Conservation (phyloP, 2,329 filamentous ascomycete species). For the Stachybotrys echinatus region DNA sequence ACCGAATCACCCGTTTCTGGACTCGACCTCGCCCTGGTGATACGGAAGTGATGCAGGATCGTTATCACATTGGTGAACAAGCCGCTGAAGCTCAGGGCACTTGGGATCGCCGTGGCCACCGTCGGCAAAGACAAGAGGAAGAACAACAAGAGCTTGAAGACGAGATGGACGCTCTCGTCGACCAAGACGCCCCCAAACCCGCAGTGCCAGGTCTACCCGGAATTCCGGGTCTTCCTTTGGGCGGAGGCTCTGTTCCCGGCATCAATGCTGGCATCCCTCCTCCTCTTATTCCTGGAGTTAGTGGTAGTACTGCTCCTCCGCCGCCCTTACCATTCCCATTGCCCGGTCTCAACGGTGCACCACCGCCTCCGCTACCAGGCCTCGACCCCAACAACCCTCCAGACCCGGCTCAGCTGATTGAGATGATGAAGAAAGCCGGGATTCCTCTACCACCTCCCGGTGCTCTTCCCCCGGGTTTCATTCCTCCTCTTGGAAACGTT, state of each 20-base stretch:
- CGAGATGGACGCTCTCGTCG: conserved; percentile 85
- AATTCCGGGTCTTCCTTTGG: conserved; percentile 55
- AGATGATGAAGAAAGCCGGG: conserved; percentile 62
- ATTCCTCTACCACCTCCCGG: conserved; percentile 54
- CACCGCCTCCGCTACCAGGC: conserved; percentile 47
- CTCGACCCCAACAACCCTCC: conserved; percentile 56
- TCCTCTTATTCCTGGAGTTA: conserved; percentile 46
- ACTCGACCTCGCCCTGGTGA: conserved; percentile 85
- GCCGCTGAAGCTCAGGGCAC: conserved; percentile 94
- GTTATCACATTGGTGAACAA: conserved; percentile 91
- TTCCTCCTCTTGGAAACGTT: conserved; percentile 33
- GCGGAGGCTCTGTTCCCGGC: conserved; percentile 30
- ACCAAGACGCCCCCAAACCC: conserved; percentile 67
- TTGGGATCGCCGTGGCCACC: conserved; percentile 75
- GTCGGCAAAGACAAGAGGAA: conserved; percentile 78
- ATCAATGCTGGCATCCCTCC: conserved; percentile 37
- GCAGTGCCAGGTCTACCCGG: conserved; percentile 36
- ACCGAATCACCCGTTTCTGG: conserved; percentile 96
- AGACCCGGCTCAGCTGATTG: conserved; percentile 55
- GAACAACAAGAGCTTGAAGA: conserved; percentile 93
- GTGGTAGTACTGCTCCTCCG: conserved; percentile 32
- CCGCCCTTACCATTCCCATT: conserved; percentile 51
- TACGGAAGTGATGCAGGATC: conserved; percentile 76
- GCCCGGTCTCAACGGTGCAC: conserved; percentile 40
- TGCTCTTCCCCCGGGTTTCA: conserved; percentile 36